Evolutionary conservation across 495 filamentous ascomycete genomes (phyloP), one percentile per base, ranked within the genome.

Genomic region (Glonium stellatum): DNA sequence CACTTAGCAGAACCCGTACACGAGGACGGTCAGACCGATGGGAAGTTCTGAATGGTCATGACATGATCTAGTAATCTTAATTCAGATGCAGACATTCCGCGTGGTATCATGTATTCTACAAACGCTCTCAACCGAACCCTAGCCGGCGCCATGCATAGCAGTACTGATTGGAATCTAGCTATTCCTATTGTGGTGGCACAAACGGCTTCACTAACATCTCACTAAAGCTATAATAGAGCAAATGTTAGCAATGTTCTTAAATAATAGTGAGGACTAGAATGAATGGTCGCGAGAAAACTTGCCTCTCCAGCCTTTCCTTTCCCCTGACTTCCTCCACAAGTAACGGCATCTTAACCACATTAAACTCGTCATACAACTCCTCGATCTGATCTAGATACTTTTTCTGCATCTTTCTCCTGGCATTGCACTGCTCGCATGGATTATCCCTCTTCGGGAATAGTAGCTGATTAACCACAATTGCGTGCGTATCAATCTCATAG

Each of bases 331-430:
- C 93, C 72, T 97, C 92, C 2, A 93, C 88, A 67, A 99, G 75
- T 64, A 97, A 75, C 21, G 93, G 93, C 89, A 97, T 96, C 77
- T 90, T 90, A 48, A 99, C 92, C 35, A 99, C 92, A 72, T 99
- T 96, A 73, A 99, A 99, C 71, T 99, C 93, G 64, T 97, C 92
- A 67, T 99, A 99, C 52, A 99, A 75, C 78, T 99, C 95, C 75
- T 96, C 90, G 62, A 97, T 97, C 78, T 99, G 93, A 67, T 96
- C 92, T 22, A 99, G 77, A 69, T 99, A 99, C 75, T 99, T 99
- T 84, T 92, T 95, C 78, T 99, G 93, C 93, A 99, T 99, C 77
- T 91, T 91, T 68, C 92, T 80, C 57, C 93, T 78, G 27, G 93
- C 89, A 67, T 90, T 96, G 74, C 93, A 99, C 77, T 99, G 93